Percentiles rank a stretch among this genome's conserved stretches.
These are phyloP conservation scores for Epichloe glyceriae DNA, from an alignment of 2,329 filamentous ascomycete genomes.

Conservation along the genomic window DNA sequence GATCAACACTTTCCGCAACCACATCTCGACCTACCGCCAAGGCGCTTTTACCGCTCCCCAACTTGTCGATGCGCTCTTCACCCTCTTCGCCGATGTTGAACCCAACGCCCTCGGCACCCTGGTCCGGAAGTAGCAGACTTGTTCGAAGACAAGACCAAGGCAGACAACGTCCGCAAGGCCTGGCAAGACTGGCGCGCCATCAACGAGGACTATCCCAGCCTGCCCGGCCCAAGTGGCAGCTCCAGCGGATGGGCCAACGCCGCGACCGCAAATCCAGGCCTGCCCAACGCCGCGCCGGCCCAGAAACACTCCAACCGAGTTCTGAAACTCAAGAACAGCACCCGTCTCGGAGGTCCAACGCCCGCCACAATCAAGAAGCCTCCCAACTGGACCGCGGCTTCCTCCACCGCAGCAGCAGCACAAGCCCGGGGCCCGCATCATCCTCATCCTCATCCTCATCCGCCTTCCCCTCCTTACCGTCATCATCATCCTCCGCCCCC, in stretches of 20 bases:
- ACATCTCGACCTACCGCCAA: constrained; percentile 67
- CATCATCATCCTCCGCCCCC: constrained; percentile 24
- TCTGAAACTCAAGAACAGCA: constrained; percentile 47
- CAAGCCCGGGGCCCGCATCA: neutral
- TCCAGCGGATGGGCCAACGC: constrained; percentile 48
- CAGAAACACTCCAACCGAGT: constrained; percentile 41
- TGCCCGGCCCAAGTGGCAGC: constrained; percentile 59
- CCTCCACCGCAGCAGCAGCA: neutral
- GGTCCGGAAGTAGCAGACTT: constrained; percentile 86
- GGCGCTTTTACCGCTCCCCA: constrained; percentile 57
- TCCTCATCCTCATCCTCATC: neutral
- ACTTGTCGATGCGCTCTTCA: constrained; percentile 78
- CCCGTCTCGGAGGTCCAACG: constrained; percentile 27
- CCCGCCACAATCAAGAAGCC: constrained; percentile 6
- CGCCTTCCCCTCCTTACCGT: neutral
- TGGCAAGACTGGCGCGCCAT: constrained; percentile 96
- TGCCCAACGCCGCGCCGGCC: constrained; percentile 25
- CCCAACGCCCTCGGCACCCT: constrained; percentile 76
- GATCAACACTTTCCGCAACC: constrained; percentile 61
- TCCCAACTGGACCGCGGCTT: neutral
- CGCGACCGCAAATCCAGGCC: constrained; percentile 41
- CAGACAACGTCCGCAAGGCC: constrained; percentile 60
- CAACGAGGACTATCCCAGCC: constrained; percentile 86
- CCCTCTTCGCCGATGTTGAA: constrained; percentile 65
- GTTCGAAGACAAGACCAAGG: constrained; percentile 71